Base-by-base conservation (phyloP, 139 green algal genomes). In the Monoraphidium neglectum region DNA sequence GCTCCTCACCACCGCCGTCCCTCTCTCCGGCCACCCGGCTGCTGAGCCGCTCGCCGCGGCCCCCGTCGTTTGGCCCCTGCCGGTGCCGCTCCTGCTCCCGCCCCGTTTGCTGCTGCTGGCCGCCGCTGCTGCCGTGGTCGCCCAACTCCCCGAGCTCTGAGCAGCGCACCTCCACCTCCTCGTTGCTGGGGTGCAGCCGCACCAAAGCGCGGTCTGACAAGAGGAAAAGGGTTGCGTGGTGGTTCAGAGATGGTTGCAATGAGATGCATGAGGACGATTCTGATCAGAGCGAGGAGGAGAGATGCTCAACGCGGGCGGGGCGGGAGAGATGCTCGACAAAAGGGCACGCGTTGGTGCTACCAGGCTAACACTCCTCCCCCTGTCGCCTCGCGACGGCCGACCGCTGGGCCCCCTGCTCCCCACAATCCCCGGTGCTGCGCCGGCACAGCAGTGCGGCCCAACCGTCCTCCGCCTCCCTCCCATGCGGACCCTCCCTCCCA, bases 121-220 rank as follows among this genome's bases (percentile, higher is more conserved):
- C n/a, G 40, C 76, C 66, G 38, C 78, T 72, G 43, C 68, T 37
- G 18, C 51, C 40, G 60, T 63, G 43, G 77, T 32, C 10, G 13
- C 13, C 23, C 47, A 60, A 46, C 77, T 93, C 86, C 8, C 56
- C 84, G 15, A 91, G 81, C 63, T 91, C 86, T 3, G 35, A 74
- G 64, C 56, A 80, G 26, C 75, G 56, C 67, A 93, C 83, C 12
- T 78, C 83, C 49, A 90, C 85, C 0, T 68, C 36, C 63, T 86
- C 84, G 12, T 91, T 32, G 40, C 78, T 87, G 40, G 81, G 77
- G 54, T 72, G 36, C 51, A 93, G 84, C 46, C 75, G 78, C 74
- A 91, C 86, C 0, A 62, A 53, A 15, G 81, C 82, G 32, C 81
- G 79, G 36, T 82, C 82, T 87, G 82, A 57, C 56, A 26, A 6